A percentile compares a stretch with the other conserved stretches of the same genome.
Conservation (phyloP, 345 rosid genomes). For the Eutrema yunnanense region DNA sequence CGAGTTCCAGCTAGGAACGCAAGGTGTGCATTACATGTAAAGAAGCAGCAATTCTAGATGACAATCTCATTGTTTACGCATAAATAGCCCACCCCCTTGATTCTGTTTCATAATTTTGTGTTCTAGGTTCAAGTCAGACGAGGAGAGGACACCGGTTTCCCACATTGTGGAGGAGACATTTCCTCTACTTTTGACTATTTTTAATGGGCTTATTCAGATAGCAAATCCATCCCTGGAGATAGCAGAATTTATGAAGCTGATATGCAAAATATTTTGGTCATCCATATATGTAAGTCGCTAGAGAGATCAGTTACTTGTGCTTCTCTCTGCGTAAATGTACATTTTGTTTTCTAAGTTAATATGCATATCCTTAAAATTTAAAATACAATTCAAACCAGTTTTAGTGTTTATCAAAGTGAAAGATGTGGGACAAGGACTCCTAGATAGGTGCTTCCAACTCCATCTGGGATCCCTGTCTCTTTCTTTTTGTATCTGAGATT, state of each 20-base stretch:
- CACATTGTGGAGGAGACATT: constrained; percentile 86
- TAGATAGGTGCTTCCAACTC: background rate
- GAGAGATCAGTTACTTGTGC: constrained; percentile 1
- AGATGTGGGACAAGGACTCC: background rate
- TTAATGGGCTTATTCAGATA: constrained; percentile 78
- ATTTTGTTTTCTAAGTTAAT: background rate
- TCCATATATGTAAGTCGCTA: constrained; percentile 77
- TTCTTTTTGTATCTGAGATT: background rate
- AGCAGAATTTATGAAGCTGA: constrained; percentile 90
- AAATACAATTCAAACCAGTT: background rate
- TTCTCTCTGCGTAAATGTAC: background rate
- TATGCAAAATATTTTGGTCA: constrained; percentile 98
- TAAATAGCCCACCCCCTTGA: background rate
- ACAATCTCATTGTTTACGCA: constrained; percentile 5
- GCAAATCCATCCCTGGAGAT: constrained; percentile 73
- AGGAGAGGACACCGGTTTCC: constrained; percentile 85
- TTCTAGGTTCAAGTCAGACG: constrained; percentile 93
- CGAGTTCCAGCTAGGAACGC: background rate
- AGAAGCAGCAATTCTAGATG: background rate
- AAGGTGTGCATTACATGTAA: background rate
- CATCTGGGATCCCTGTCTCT: background rate
- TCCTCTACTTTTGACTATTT: constrained; percentile 71
- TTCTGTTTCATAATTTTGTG: constrained; percentile 4
- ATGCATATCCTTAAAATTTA: background rate
- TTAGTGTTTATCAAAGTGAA: background rate